Evolutionary conservation across 2,329 filamentous ascomycete genomes (phyloP).

Genomic region (Sporothrix protearum): DNA sequence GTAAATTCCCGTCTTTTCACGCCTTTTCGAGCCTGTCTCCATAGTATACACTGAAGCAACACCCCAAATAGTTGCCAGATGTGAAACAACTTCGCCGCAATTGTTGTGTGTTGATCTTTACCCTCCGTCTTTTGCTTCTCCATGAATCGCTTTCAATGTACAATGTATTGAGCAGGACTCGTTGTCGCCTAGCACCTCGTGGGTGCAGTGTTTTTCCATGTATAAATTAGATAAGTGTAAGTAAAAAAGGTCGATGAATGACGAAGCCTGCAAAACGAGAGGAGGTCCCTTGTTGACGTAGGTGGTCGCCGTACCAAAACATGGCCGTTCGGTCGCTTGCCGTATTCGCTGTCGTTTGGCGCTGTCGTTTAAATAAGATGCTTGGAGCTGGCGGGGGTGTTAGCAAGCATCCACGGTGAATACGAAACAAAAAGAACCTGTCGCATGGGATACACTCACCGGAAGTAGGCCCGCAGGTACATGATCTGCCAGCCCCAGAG

Average conservation of each 20-base stretch:
- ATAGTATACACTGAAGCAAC: slow-evolving; percentile 22
- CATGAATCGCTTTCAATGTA: background rate
- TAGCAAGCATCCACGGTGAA: background rate
- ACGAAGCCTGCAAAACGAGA: background rate
- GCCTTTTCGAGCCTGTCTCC: slow-evolving; percentile 21
- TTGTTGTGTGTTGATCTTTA: background rate
- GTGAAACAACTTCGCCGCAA: background rate
- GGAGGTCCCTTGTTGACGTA: background rate
- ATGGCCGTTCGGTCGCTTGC: background rate
- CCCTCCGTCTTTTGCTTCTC: background rate
- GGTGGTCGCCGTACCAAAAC: background rate
- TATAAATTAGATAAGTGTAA: slow-evolving; percentile 6
- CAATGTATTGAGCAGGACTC: background rate
- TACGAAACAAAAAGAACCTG: background rate
- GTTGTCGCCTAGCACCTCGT: background rate
- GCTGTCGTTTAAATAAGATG: slow-evolving; percentile 56
- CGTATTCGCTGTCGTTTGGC: too few species aligned
- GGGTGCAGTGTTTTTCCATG: background rate
- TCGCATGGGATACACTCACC: slow-evolving; percentile 43
- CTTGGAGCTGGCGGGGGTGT: slow-evolving; percentile 55
- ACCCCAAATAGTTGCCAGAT: background rate
- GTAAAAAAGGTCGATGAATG: background rate
- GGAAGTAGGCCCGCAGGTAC: slow-evolving; percentile 96
- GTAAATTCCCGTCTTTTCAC: slow-evolving; percentile 18
- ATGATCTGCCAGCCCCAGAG: slow-evolving; percentile 97